These are phyloP conservation scores for Ceratocystis huliohia DNA, from an alignment of 2,329 filamentous ascomycete species.

Conservation along the genomic window DNA sequence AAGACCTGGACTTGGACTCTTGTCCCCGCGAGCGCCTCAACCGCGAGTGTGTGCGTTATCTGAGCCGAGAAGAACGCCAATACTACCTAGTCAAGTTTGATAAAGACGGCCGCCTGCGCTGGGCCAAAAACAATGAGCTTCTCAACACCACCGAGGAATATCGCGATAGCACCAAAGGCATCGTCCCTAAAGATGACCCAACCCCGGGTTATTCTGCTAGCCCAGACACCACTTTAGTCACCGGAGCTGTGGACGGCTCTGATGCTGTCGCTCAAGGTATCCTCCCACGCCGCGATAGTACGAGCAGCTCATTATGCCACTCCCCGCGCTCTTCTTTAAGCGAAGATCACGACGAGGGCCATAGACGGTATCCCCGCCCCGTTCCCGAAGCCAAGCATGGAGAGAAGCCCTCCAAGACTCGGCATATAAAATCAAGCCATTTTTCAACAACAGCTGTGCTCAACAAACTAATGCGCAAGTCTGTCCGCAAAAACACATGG, in stretches of 20 bases:
- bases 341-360: constrained; percentile 40
- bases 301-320: constrained; percentile 27
- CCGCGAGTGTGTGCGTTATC: constrained; percentile 67
- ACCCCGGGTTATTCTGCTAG: constrained; percentile 39
- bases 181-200: constrained; percentile 49
- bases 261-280: constrained; percentile 12
- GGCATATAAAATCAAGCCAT: constrained; percentile 34
- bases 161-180: constrained; percentile 67
- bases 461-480: constrained; percentile 65
- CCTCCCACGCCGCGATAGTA: constrained; percentile 22
- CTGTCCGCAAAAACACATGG: constrained; percentile 79
- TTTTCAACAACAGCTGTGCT: constrained; percentile 60
- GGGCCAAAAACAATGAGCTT: constrained; percentile 67
- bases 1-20: constrained; percentile 51
- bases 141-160: constrained; percentile 66
- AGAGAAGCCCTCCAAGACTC: constrained; percentile 12
- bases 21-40: constrained; percentile 66
- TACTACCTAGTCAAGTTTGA: constrained; percentile 72
- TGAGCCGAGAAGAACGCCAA: constrained; percentile 68
- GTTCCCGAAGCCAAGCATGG: constrained; percentile 11
- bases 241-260: constrained; percentile 4
- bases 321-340: constrained; percentile 18
- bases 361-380: constrained; percentile 14
- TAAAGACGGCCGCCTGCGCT: constrained; percentile 60
- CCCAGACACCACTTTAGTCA: constrained; percentile 24